Percentiles rank a stretch among this genome's conserved stretches.
Evolutionary conservation across 257 asterid species (phyloP).

Genomic region (Solanum pimpinellifolium): DNA sequence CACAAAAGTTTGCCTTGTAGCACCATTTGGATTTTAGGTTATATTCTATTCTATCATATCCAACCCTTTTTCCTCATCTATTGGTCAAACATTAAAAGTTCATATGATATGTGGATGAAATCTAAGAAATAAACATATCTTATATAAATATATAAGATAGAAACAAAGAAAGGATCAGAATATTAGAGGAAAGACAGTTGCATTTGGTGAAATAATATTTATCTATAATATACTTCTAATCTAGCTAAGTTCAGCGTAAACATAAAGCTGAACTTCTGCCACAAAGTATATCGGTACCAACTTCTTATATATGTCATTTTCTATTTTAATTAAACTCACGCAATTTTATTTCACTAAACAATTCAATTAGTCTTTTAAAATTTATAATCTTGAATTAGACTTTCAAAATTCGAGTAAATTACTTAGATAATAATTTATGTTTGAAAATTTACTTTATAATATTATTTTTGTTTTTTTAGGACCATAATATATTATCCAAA

Average conservation of each 20-base stretch:
- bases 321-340: background rate
- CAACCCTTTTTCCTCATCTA: background rate
- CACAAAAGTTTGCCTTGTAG: background rate
- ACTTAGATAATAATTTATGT: too few species aligned
- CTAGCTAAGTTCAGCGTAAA: background rate
- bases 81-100: background rate
- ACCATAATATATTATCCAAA: background rate
- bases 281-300: background rate
- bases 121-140: background rate
- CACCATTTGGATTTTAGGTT: background rate
- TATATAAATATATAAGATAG: too few species aligned
- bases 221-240: background rate
- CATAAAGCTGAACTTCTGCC: background rate
- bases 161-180: background rate
- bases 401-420: background rate
- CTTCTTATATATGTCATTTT: too few species aligned
- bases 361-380: too few species aligned
- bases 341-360: background rate
- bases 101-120: background rate
- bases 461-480: background rate
- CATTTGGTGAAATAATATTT: background rate
- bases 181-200: background rate
- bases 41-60: background rate
- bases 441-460: background rate
- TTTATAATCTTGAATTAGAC: background rate